Evolutionary conservation across 1,284 basidiomycete species (phyloP).

Genomic region (Tranzscheliella williamsii): DNA sequence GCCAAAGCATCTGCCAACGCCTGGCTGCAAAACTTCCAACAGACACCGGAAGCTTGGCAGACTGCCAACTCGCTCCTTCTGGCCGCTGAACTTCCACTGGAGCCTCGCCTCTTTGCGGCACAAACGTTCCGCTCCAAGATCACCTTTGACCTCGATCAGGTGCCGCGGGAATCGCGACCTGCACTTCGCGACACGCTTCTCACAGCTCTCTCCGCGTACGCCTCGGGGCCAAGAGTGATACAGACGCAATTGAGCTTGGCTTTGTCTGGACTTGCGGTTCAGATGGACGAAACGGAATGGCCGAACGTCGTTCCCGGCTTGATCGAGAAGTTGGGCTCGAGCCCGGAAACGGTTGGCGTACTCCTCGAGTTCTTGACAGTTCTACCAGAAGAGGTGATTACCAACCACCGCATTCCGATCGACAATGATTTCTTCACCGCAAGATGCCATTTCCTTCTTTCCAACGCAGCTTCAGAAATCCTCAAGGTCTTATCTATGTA

Average conservation of each 20-base stretch:
- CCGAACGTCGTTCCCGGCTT: slow-evolving; percentile 76
- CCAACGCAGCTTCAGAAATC: slow-evolving; percentile 72
- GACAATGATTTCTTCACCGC: slow-evolving; percentile 75
- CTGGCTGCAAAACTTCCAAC: slow-evolving; percentile 62
- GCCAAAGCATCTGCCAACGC: slow-evolving; percentile 71
- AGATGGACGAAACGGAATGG: slow-evolving; percentile 78
- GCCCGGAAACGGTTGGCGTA: slow-evolving; percentile 78
- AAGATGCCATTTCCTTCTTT: slow-evolving; percentile 46
- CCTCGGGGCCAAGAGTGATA: slow-evolving; percentile 81
- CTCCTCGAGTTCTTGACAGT: slow-evolving; percentile 88
- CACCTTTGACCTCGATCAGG: slow-evolving; percentile 90
- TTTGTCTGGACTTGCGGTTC: slow-evolving; percentile 85
- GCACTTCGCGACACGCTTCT: slow-evolving; percentile 85
- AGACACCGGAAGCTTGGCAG: slow-evolving; percentile 85
- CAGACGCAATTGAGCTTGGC: slow-evolving; percentile 88
- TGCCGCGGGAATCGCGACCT: slow-evolving; percentile 73
- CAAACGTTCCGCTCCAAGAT: slow-evolving; percentile 96
- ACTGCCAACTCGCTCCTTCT: slow-evolving; percentile 88
- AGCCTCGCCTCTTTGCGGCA: slow-evolving; percentile 90
- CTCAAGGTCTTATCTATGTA: slow-evolving; percentile 84
- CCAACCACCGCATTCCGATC: slow-evolving; percentile 84
- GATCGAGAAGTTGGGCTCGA: slow-evolving; percentile 82
- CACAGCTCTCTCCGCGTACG: slow-evolving; percentile 69
- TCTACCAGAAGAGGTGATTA: slow-evolving; percentile 84
- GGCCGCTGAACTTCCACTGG: slow-evolving; percentile 74